Conservation (phyloP, 1,139 yeast genomes). For the Saccharomyces hybrid region DNA sequence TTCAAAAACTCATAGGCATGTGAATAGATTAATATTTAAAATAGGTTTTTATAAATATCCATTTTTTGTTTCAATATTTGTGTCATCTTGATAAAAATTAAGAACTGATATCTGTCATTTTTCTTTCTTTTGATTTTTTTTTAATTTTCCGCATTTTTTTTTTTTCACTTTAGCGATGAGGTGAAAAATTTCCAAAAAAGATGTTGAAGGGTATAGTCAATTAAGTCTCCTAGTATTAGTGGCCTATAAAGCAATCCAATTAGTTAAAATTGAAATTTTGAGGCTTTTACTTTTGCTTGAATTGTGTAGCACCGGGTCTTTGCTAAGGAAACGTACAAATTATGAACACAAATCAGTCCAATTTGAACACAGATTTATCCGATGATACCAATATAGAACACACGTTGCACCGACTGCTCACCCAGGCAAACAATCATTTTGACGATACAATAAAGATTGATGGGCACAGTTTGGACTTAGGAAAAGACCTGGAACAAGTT, state of each 20-base stretch:
- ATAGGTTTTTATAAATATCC: neutral
- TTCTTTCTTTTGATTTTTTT: neutral
- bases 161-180: neutral
- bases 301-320: neutral
- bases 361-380: neutral
- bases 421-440: constrained; percentile 13
- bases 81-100: neutral
- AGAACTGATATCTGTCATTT: neutral
- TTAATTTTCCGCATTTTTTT: neutral
- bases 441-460: neutral
- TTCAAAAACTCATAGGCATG: neutral
- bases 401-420: constrained; percentile 18
- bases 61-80: neutral
- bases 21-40: neutral
- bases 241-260: neutral
- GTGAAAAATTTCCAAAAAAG: neutral
- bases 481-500: constrained; percentile 16
- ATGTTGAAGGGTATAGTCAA: neutral
- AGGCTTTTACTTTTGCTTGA: neutral
- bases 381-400: constrained; percentile 16
- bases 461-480: constrained; percentile 11
- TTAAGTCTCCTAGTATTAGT: neutral
- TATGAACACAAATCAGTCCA: neutral
- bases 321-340: neutral
- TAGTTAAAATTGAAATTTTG: neutral